Evolutionary conservation across 2,329 filamentous ascomycete species (phyloP).

Genomic region (Venturia effusa): DNA sequence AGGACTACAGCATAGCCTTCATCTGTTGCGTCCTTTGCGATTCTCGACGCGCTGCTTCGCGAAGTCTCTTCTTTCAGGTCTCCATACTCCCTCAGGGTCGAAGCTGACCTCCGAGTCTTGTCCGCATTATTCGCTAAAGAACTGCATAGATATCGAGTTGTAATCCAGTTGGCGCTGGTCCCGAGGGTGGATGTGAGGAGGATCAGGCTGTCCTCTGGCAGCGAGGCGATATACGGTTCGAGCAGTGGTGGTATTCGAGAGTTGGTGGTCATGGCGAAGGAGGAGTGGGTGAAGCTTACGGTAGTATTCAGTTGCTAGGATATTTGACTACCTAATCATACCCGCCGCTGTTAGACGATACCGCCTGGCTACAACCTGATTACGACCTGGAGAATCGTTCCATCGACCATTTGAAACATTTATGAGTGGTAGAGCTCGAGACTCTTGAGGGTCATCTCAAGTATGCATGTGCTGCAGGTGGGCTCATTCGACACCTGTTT

Average conservation of each 20-base stretch:
- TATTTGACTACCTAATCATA: neutral
- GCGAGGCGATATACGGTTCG: constrained; percentile 25
- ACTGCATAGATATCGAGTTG: constrained; percentile 39
- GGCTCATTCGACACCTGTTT: no score
- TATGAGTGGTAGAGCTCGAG: no score
- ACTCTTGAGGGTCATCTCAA: no score
- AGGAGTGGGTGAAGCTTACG: neutral
- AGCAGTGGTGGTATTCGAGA: constrained; percentile 29
- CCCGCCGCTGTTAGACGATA: neutral
- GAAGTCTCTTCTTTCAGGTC: constrained; percentile 21
- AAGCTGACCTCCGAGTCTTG: constrained; percentile 13
- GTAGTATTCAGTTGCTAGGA: neutral
- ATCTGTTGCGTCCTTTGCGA: constrained; percentile 12
- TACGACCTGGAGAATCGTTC: neutral
- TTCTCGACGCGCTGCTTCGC: constrained; percentile 25
- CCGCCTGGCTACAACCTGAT: neutral
- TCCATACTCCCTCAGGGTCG: constrained; percentile 11
- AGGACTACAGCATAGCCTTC: constrained; percentile 47
- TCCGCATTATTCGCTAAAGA: constrained; percentile 25
- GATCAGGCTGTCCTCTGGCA: constrained; percentile 28
- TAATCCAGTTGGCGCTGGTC: constrained; percentile 45
- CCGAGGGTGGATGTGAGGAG: constrained; percentile 33
- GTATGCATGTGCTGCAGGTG: no score
- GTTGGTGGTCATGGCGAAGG: constrained; percentile 6
- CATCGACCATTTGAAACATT: no score